Evolutionary conservation across 2,329 filamentous ascomycete species (phyloP), one percentile per base, ranked within the genome.

Genomic region (Paracoccidioides brasiliensis): DNA sequence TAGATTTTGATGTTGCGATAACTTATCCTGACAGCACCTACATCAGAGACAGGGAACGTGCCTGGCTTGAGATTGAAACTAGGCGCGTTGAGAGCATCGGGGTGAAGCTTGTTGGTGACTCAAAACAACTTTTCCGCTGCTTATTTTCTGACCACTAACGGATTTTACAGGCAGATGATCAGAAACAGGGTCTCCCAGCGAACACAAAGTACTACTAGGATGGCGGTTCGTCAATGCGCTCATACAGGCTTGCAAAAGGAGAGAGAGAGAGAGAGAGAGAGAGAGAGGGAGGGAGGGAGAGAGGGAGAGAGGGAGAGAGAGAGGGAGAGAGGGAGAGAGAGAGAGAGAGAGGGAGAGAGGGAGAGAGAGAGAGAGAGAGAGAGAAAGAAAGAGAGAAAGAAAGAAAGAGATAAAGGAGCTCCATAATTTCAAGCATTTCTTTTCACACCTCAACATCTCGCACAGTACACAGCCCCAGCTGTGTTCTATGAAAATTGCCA

Each of bases 181-280:
- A 60, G 49, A 55, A 58, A 35, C 42, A 56, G 32, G 50, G 50
- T n/a, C 57, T 60, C 28, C 52, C 43, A 15, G 49, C 56, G 14
- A 60, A 60, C 41, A 60, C 58, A 55, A 58, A 58, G 53, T 58
- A 54, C 53, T 58, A 60, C 55, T 57, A 54, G 38, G 7, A 45
- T 49, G 35, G 33, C n/a, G 4, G 42, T 44, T 44, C 42, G 41
- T 43, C n/a, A 8, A 44, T 7, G 7, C 42, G 4, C 42, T 1
- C 42, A 28, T 22, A 12, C 15, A 44, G 14, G n/a, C n/a, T 6
- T 37, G 35, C 22, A 37, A 10, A 37, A 10, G 10, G 35, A 37
- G 35, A 37, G 35, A 22, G 22, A 22, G 22, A 22, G 22, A 22
- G 22, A 22, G 35, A 7, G 35, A 37, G 35, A 37, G 3, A 37